These are phyloP conservation scores for Medakamo hakoo DNA, from an alignment of 139 green algal species.

Conservation along the genomic window DNA sequence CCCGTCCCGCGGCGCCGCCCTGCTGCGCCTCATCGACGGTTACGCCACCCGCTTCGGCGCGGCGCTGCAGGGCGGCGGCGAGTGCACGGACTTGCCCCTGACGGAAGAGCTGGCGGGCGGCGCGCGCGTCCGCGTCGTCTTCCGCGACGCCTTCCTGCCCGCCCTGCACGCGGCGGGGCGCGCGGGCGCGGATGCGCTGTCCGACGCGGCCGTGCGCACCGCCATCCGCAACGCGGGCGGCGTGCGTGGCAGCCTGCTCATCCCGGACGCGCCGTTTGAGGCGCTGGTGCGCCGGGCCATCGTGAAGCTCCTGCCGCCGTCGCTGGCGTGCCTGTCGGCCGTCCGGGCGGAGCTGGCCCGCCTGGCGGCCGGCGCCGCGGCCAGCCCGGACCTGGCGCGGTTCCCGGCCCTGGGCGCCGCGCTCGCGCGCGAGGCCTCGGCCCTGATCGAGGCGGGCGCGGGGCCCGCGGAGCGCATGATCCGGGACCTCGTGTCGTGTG, in stretches of 20 bases:
- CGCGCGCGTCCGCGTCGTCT: constrained; percentile 67
- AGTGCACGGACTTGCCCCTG: constrained; percentile 42
- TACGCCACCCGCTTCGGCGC: constrained; percentile 49
- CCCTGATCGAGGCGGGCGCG: constrained; percentile 54
- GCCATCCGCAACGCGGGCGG: constrained; percentile 85
- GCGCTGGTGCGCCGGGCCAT: constrained; percentile 68
- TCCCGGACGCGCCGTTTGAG: constrained; percentile 92
- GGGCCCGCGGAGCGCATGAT: constrained; percentile 45
- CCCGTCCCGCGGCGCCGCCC: constrained; percentile 29
- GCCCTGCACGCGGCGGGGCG: constrained; percentile 32
- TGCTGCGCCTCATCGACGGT: constrained; percentile 69
- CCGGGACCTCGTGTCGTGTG: constrained; percentile 54
- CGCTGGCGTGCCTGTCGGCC: constrained; percentile 49
- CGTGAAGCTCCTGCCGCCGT: constrained; percentile 44
- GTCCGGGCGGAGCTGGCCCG: constrained; percentile 70
- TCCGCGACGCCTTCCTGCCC: constrained; percentile 59
- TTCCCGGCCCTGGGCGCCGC: constrained; percentile 42
- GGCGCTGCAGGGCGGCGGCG: constrained; percentile 67
- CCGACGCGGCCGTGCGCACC: constrained; percentile 73
- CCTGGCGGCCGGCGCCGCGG: constrained; percentile 51
- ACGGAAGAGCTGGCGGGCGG: constrained; percentile 70
- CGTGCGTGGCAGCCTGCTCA: constrained; percentile 59
- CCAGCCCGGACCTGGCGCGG: constrained; percentile 44
- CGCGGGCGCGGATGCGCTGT: constrained; percentile 46
- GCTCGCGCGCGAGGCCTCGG: constrained; percentile 43